These are phyloP conservation scores for Liriodendron chinense DNA, from an alignment of 164 flowering plant genomes.

Conservation along the genomic window DNA sequence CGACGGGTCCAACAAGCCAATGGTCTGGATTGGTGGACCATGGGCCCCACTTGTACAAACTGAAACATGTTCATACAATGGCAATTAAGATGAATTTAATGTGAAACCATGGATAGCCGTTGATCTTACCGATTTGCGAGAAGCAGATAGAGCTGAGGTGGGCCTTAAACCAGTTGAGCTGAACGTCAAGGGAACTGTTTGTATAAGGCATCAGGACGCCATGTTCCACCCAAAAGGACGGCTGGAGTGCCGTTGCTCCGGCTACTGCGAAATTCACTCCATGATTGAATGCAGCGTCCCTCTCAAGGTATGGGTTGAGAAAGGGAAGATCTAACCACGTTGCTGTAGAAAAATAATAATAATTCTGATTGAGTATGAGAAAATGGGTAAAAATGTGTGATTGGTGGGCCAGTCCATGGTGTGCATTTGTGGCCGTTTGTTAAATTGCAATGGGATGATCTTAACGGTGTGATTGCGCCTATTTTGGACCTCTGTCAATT, in stretches of 20 bases:
- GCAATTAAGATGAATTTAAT: background rate
- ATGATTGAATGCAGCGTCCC: background rate
- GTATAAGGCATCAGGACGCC: background rate
- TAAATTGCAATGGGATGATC: too few species aligned
- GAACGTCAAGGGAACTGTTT: background rate
- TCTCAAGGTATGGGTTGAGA: slow-evolving; percentile 2
- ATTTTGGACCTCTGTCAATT: too few species aligned
- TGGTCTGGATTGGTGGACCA: too few species aligned
- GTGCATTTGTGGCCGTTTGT: background rate
- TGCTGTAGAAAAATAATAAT: background rate
- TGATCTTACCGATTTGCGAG: slow-evolving; percentile 1
- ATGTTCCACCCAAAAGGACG: background rate
- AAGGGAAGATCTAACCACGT: background rate
- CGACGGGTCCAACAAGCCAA: too few species aligned
- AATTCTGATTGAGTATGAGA: background rate
- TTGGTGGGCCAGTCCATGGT: background rate
- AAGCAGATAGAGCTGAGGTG: background rate
- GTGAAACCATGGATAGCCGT: background rate
- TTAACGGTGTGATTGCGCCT: too few species aligned
- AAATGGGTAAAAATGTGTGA: background rate
- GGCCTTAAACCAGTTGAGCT: slow-evolving; percentile 5
- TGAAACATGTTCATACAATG: too few species aligned
- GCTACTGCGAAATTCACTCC: slow-evolving; percentile 11
- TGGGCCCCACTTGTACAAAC: too few species aligned
- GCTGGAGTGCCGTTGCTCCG: slow-evolving; percentile 1